Base-by-base conservation (phyloP, 345 rosid genomes). In the Cochlearia excelsa region DNA sequence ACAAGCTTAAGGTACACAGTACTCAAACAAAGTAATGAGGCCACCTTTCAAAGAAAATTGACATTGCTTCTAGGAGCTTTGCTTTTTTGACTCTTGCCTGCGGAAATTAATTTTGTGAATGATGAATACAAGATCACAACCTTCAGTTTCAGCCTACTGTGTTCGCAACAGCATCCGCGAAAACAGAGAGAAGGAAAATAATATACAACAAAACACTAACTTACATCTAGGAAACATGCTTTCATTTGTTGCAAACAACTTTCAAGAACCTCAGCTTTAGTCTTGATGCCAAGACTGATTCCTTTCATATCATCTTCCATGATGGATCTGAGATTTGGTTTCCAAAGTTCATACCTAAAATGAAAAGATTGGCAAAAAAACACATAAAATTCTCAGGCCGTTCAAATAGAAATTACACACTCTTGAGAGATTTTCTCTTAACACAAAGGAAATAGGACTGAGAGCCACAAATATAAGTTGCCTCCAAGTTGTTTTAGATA, bases 231-330 rank as follows among this genome's bases (percentile, higher is more conserved):
- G 81, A 92, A 86, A 74, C 98, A 92, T 54, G 84, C 89, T 79
- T 88, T 92, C 98, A 92, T 92, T 79, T 88, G 95, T 79, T 86
- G 89, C 80, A 92, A 79, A 84, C 86, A 88, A 64, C 81, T 75
- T 52, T 78, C 81, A 72, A 92, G 75, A 78, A 92, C 95, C 65
- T 86, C 94, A 69, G 79, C 82, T 78, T 83, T 92, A 30, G 82
- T 83, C 72, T 86, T 92, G 29, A 66, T 74, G 65, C 95, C 98
- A 69, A 83, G 69, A 61, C 98, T 85, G 57, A 92, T 97, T 82
- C 86, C 90, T 71, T 75, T 86, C 98, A 92, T 92, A 77, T 92
- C 91, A 61, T 67, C 69, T 71, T 92, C 98, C 98, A 92, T 92
- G 79, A 75, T 73, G 52, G 98, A 84, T 78, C 98, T 83, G 30